Percentiles rank a stretch among this genome's conserved stretches.
These are phyloP conservation scores for Mrakia hoshinonis DNA, from an alignment of 768 basidiomycete species.

Conservation along the genomic window DNA sequence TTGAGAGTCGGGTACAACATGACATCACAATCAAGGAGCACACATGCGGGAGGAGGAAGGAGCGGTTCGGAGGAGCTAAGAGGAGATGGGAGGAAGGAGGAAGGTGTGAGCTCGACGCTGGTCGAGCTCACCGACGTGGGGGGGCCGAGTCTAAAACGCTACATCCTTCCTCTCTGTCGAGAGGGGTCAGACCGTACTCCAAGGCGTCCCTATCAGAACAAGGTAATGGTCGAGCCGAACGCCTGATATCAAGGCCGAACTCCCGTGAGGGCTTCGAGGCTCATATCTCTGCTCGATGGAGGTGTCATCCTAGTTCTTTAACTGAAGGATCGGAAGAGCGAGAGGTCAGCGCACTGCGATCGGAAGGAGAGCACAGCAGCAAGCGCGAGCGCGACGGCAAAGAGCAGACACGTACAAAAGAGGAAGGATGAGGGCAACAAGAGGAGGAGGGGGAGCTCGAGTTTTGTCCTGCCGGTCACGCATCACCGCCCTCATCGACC, in stretches of 20 bases:
- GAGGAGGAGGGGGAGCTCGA: neutral
- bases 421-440: constrained; percentile 12
- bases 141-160: no score
- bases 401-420: neutral
- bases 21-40: no score
- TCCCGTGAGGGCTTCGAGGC: neutral
- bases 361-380: neutral
- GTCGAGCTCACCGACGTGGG: no score
- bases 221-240: constrained; percentile 2
- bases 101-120: no score
- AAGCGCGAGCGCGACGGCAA: neutral
- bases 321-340: neutral
- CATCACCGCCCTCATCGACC: neutral
- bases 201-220: constrained; percentile 14
- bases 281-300: constrained; percentile 9
- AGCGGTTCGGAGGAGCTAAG: no score
- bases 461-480: neutral
- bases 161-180: constrained; percentile 6
- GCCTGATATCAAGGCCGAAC: constrained; percentile 16
- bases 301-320: constrained; percentile 15
- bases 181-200: constrained; percentile 17
- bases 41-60: no score
- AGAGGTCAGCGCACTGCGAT: neutral
- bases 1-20: no score
- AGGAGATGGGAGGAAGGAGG: no score